Evolutionary conservation across 2,329 filamentous ascomycete genomes (phyloP).

Genomic region (Aspergillus pseudoviridinutans): DNA sequence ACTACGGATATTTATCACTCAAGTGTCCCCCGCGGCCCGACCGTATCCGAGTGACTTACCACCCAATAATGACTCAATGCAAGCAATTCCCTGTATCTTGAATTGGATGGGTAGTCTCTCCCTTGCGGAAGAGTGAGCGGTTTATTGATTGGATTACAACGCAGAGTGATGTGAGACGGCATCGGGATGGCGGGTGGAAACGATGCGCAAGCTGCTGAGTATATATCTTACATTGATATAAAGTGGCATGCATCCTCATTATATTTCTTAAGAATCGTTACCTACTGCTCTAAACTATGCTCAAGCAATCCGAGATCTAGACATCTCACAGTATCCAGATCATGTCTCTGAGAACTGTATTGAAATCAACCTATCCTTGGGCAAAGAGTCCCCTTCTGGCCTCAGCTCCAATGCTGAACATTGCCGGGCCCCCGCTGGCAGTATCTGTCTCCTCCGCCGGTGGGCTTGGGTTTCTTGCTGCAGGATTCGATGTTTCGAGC

Average conservation of each 20-base stretch:
- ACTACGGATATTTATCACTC: not conserved
- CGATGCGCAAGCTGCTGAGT: not conserved
- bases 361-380: slow-evolving; percentile 54
- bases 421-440: slow-evolving; percentile 55
- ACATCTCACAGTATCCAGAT: not conserved
- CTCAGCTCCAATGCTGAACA: slow-evolving; percentile 65
- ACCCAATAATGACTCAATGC: not conserved
- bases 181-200: not conserved
- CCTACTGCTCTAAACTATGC: not conserved
- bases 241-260: not conserved
- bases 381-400: slow-evolving; percentile 54
- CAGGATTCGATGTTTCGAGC: slow-evolving; percentile 47
- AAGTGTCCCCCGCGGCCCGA: not conserved
- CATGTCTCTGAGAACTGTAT: slow-evolving; percentile 18
- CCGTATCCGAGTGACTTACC: not conserved
- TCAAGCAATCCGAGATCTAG: not conserved
- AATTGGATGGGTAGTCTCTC: too few species aligned
- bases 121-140: not conserved
- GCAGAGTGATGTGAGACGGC: not conserved
- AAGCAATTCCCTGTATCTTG: not conserved
- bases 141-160: not conserved
- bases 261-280: not conserved
- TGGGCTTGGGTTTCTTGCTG: slow-evolving; percentile 54
- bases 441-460: slow-evolving; percentile 56
- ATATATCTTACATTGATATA: not conserved